A percentile compares a stretch with the other conserved stretches of the same genome.
phyloP scores from a whole-genome alignment of 306 rosid genomes.

The Quercus suber region DNA sequence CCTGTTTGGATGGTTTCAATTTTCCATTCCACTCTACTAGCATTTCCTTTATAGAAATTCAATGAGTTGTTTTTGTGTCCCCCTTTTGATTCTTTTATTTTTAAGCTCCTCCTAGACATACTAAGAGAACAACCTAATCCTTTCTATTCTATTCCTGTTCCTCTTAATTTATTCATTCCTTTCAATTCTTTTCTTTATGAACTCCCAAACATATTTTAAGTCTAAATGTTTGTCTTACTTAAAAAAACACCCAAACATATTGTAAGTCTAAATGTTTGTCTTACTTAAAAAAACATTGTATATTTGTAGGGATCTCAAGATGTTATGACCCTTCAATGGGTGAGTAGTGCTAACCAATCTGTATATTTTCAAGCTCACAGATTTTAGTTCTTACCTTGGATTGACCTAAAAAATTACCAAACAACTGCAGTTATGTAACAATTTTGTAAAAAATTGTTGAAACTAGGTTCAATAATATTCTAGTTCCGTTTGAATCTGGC shows the following conservation, averaged over 20 bases:
- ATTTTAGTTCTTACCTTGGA: background rate
- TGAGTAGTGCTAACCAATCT: background rate
- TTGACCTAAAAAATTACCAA: background rate
- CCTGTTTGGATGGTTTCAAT: too few relatives aligned
- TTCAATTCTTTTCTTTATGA: too few relatives aligned
- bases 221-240: background rate
- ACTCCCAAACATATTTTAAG: background rate
- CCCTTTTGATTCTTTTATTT: too few relatives aligned
- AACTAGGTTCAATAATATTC: background rate
- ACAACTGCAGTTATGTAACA: background rate
- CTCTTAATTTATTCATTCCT: too few relatives aligned
- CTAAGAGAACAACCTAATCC: too few relatives aligned
- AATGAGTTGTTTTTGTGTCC: too few relatives aligned
- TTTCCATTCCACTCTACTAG: too few relatives aligned
- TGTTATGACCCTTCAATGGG: background rate
- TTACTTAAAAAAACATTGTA: background rate
- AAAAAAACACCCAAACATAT: background rate
- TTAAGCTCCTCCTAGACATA: too few relatives aligned
- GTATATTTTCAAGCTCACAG: background rate
- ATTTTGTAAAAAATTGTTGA: background rate
- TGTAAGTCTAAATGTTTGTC: background rate
- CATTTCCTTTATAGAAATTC: too few relatives aligned
- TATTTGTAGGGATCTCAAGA: background rate
- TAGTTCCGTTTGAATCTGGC: background rate
- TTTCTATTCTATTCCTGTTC: too few relatives aligned